Base-by-base conservation (phyloP, 257 asterid species). In the Thymus quinquecostatus region DNA sequence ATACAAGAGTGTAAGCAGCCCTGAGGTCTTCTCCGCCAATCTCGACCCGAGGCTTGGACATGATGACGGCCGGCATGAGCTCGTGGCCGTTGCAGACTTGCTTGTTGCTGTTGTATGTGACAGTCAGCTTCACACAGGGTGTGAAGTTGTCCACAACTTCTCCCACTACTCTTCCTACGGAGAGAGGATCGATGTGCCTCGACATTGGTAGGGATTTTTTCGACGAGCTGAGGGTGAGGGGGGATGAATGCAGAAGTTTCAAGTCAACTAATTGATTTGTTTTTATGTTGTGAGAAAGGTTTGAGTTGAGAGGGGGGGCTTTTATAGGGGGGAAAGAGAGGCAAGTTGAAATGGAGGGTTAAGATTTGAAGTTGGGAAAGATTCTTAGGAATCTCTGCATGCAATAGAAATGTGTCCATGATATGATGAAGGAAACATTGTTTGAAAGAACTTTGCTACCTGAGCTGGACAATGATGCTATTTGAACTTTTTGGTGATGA, bases 21-120 rank as follows among this genome's bases (percentile, higher is more conserved):
- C 97, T 86, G 88, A 92, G 70, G 83, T 92, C 98, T 58, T 83
- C 92, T 0, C 98, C 97, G 1, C 97, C 98, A 4, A 92, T 82
- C n/a, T 92, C 88, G 40, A 90, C 96, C 1, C 91, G 83, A 1
- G 98, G 98, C 64, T 81, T 88, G 11, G 86, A 30, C 54, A 65
- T 34, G 79, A 88, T 61, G 74, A 81, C 60, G 30, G 86, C 55
- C 7, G 98, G 98, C 96, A 88, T 88, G 74, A 92, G 87, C 77
- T 92, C 95, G 51, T 86, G 92, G 41, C 98, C 97, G 71, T 92
- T 92, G 12, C 44, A 77, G 3, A 92, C 97, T 58, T 80, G 86
- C 74, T 81, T 84, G 82, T 81, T 86, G 47, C 68, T 28, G 59
- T 78, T 82, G 70, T 85, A 90, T 1, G 80, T 85, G 1, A 85